Evolutionary conservation across 2,329 filamentous ascomycete genomes (phyloP), one percentile per base, ranked within the genome.

Genomic region (Cladosporium austrohemisphaericum): DNA sequence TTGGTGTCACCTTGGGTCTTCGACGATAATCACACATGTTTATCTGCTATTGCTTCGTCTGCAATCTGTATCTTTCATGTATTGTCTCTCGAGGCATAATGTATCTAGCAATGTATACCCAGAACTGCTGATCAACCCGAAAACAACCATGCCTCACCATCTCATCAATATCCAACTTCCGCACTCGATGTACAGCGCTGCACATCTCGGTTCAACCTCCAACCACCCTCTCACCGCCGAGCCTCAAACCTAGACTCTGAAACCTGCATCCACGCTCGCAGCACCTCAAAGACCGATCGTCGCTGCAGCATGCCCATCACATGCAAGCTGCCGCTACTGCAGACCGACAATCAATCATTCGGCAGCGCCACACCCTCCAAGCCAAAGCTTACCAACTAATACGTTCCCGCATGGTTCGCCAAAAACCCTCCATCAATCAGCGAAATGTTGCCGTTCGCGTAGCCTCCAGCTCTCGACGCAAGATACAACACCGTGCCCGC

Each of bases 381-480:
- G n/a, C 23, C 23, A 16, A 16, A n/a, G n/a, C n/a, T n/a, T n/a
- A n/a, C n/a, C 4, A 5, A 20, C 47, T 49, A 54, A 41, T 55
- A 53, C 9, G 51, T 51, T 10, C 61, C 58, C 26, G 60, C 53
- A 52, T 64, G 60, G 38, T 62, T 63, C 31, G 59, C 52, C 41
- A 65, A 47, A 46, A 71, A 63, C 5, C 73, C 73, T 1, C 73
- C 73, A 62, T 76, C 73, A 6, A 70, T 68, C 2, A 78, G 60
- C 44, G 76, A 69, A 13, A 76, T 67, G 48, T 66, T 71, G 0
- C 79, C 79, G 61, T 81, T 81, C 43, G 76, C 67, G 61, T 80
- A 81, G 10, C 68, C 69, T 1, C 75, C 76, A 5, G 71, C 72
- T 32, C 72, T 75, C 3, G 73, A 71, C 8, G 76, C 71, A 46